Base-by-base conservation (phyloP, 225 moss, liverwort and hornwort species). In the Bryoerythrophyllum caledonicum region DNA sequence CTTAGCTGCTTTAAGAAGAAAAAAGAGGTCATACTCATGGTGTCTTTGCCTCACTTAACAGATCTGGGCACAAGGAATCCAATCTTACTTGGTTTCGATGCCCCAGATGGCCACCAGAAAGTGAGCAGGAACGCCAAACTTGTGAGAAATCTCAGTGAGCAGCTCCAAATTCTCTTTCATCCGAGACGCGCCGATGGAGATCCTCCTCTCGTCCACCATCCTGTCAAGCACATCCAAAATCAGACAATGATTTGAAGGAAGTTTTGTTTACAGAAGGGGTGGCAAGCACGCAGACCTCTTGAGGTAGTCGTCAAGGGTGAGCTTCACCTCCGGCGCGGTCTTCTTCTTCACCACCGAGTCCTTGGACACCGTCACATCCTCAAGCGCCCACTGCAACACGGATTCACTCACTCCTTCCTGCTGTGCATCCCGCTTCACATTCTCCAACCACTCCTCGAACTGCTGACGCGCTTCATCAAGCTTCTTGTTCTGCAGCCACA, bases 81-180 rank as follows among this genome's bases (percentile, higher is more conserved):
- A 69, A 58, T 67, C 87, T 79, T 76, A 91, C 91, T 84, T 90
- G 48, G 85, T 93, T 82, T 93, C 92, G 26, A 93, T 82, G 27
- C 92, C 89, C 92, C 92, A 93, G 40, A 90, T 87, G 30, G 92
- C 65, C 44, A 90, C 90, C 51, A 93, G 48, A 74, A 93, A 60
- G 4, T 85, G 88, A 76, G 84, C 15, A 77, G 90, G 85, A 60
- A 93, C 79, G n/a, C 92, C 89, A 65, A 89, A 93, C 44, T 90
- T 84, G 44, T 82, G 72, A 59, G 89, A 90, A 61, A 93, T 60
- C 69, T 89, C 88, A 28, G 85, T 63, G 10, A 93, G 80, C 62
- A 93, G 73, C 65, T 78, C 75, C 49, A 34, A 71, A 62, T 91
- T 85, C 74, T 90, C 86, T 73, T 76, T 83, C 1, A 86, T 65